Conservation (phyloP, 1,139 yeast genomes). For the Zygotorulaspora mrakii region DNA sequence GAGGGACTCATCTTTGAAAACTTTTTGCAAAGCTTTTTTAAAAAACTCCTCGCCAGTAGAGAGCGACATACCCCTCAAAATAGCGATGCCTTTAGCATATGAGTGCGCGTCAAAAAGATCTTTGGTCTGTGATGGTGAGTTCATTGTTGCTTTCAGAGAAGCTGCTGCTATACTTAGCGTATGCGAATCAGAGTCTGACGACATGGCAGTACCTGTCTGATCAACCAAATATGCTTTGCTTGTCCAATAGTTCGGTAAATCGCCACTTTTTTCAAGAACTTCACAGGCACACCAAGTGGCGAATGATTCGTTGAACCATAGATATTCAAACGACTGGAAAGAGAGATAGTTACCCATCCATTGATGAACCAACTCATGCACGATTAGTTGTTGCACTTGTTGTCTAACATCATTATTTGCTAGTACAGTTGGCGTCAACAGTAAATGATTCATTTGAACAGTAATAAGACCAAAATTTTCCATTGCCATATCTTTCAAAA, state of each 20-base stretch:
- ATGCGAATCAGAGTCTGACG: conserved; percentile 41
- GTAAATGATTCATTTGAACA: conserved; percentile 50
- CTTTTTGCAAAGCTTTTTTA: conserved; percentile 41
- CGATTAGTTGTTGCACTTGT: conserved; percentile 52
- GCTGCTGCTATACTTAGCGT: conserved; percentile 32
- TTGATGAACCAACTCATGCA: conserved; percentile 72
- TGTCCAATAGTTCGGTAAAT: conserved; percentile 26
- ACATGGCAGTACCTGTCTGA: conserved; percentile 43
- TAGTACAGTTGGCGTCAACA: conserved; percentile 40
- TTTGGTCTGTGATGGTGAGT: conserved; percentile 37
- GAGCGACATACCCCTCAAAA: conserved; percentile 54
- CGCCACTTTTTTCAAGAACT: conserved; percentile 40
- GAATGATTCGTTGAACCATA: conserved; percentile 74
- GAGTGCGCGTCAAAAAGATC: conserved; percentile 53
- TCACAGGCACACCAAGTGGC: conserved; percentile 65
- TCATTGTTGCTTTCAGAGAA: conserved; percentile 34
- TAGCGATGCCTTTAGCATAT: conserved; percentile 62
- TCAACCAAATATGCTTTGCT: conserved; percentile 27
- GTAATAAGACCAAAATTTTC: conserved; percentile 73
- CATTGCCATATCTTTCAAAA: conserved; percentile 71
- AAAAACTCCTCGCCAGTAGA: conserved; percentile 41
- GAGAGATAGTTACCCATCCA: conserved; percentile 70
- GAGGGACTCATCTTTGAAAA: conserved; percentile 37
- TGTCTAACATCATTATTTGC: conserved; percentile 27
- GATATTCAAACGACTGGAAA: conserved; percentile 60